Percentiles rank a stretch among this genome's conserved stretches.
These are phyloP conservation scores for Aspergillus japonicus DNA, from an alignment of 2,329 filamentous ascomycete genomes.

Conservation along the genomic window DNA sequence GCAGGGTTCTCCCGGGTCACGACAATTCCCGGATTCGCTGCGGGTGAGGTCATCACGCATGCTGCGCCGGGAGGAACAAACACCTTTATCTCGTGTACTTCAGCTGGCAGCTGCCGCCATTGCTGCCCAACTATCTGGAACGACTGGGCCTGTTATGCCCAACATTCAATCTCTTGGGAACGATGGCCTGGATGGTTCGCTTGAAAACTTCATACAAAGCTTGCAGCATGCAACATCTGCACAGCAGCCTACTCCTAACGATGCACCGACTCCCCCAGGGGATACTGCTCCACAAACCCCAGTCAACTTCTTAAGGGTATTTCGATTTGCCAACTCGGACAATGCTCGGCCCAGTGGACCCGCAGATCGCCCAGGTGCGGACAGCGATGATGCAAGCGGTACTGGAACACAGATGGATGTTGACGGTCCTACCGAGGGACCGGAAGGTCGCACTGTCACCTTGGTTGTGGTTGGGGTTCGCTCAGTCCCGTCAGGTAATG, in stretches of 20 bases:
- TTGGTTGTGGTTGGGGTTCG: slow-evolving; percentile 69
- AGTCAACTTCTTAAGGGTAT: slow-evolving; percentile 68
- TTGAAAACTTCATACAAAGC: slow-evolving; percentile 63
- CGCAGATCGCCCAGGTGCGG: slow-evolving; percentile 24
- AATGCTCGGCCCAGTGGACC: slow-evolving; percentile 26
- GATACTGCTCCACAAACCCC: slow-evolving; percentile 51
- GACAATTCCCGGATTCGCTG: slow-evolving; percentile 44
- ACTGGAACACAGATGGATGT: slow-evolving; percentile 38
- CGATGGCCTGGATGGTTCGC: slow-evolving; percentile 59
- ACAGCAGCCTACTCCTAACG: slow-evolving; percentile 42
- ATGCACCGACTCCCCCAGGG: slow-evolving; percentile 33
- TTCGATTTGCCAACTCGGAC: slow-evolving; percentile 61
- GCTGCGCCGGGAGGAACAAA: slow-evolving; percentile 59
- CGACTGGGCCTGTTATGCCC: slow-evolving; percentile 54
- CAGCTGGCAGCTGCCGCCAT: slow-evolving; percentile 64
- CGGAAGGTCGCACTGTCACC: slow-evolving; percentile 61
- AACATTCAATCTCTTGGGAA: slow-evolving; percentile 56
- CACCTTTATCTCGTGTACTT: slow-evolving; percentile 60
- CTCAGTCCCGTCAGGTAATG: slow-evolving; percentile 58
- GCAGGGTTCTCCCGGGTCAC: slow-evolving; percentile 33
- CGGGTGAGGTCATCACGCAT: slow-evolving; percentile 56
- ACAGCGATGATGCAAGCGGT: slow-evolving; percentile 25
- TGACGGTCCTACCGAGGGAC: slow-evolving; percentile 42
- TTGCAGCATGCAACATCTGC: slow-evolving; percentile 62
- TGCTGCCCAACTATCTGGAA: slow-evolving; percentile 64